Conservation (phyloP, 768 basidiomycete genomes). For the Tulasnella sp. region DNA sequence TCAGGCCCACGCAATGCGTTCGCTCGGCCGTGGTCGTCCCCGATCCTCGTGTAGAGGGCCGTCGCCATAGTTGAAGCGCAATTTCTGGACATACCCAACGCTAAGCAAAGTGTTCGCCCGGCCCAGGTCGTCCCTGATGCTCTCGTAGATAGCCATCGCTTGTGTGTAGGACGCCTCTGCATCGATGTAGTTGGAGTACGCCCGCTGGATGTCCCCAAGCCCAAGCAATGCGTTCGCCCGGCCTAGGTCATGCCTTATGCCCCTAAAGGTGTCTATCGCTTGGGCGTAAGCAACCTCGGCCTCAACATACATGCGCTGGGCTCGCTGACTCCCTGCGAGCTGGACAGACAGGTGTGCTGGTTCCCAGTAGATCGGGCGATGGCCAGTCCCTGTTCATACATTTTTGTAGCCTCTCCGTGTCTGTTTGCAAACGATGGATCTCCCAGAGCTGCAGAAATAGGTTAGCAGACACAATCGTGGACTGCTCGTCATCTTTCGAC, state of each 20-base stretch:
- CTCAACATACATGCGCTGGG: background rate
- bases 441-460: background rate
- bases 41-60: background rate
- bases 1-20: background rate
- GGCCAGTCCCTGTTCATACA: background rate
- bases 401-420: background rate
- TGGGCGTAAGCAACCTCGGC: background rate
- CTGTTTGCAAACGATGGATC: background rate
- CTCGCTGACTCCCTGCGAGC: background rate
- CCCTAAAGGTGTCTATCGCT: background rate
- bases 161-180: background rate
- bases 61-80: background rate
- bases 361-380: background rate
- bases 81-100: background rate
- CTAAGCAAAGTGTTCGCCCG: background rate
- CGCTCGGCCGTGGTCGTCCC: background rate
- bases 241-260: background rate
- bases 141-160: background rate
- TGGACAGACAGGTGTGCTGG: background rate
- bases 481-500: background rate
- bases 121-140: background rate
- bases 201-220: background rate
- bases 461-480: background rate
- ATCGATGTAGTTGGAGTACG: background rate
- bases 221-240: background rate